Conservation (phyloP, 495 filamentous ascomycete genomes). For the Cenococcum geophilum region DNA sequence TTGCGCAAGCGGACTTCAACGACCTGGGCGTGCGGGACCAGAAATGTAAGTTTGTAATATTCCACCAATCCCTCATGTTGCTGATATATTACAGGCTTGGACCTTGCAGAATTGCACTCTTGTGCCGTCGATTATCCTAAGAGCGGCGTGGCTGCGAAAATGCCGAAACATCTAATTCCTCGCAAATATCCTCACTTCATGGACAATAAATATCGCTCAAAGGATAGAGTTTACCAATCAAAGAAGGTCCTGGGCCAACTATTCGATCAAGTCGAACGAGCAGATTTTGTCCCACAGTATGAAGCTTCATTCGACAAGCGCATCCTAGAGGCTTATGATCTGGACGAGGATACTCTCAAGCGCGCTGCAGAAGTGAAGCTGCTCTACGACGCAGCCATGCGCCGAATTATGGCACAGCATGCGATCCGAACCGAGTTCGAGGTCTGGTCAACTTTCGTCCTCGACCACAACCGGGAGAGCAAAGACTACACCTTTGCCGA, state of each 20-base stretch:
- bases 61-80: not conserved
- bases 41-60: slow-evolving; percentile 49
- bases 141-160: slow-evolving; percentile 67
- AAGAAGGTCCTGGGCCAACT: slow-evolving; percentile 70
- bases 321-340: slow-evolving; percentile 59
- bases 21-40: slow-evolving; percentile 57
- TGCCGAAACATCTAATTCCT: slow-evolving; percentile 56
- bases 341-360: slow-evolving; percentile 49
- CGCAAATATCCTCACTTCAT: slow-evolving; percentile 81
- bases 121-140: slow-evolving; percentile 91
- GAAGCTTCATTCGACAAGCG: slow-evolving; percentile 67
- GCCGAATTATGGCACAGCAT: slow-evolving; percentile 77
- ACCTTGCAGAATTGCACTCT: slow-evolving; percentile 78
- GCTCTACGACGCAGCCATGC: slow-evolving; percentile 70
- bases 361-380: slow-evolving; percentile 61
- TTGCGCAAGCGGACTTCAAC: slow-evolving; percentile 66
- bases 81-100: slow-evolving; percentile 42
- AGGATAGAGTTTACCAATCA: slow-evolving; percentile 58
- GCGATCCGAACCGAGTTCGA: slow-evolving; percentile 88
- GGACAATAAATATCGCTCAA: slow-evolving; percentile 56
- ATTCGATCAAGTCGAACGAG: slow-evolving; percentile 63
- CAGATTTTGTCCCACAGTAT: slow-evolving; percentile 67
- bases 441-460: slow-evolving; percentile 75
- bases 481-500: slow-evolving; percentile 84
- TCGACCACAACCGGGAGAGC: slow-evolving; percentile 58